Evolutionary conservation across 495 filamentous ascomycete species (phyloP).

Genomic region (Staphylotrichum longicolle): DNA sequence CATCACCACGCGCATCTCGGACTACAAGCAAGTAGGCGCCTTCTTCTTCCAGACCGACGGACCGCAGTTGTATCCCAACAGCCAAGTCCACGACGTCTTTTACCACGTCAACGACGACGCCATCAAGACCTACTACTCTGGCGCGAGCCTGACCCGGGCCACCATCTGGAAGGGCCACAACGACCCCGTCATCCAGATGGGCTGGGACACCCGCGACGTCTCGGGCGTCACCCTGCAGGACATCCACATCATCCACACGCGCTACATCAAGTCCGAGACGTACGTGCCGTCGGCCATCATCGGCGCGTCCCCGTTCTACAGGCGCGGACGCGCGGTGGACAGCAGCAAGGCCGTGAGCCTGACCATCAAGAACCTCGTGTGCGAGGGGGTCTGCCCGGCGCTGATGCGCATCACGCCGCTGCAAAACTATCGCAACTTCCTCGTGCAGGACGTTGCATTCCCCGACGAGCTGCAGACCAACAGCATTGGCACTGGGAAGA

Average conservation of each 20-base stretch:
- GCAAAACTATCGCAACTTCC: background rate
- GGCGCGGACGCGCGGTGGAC: background rate
- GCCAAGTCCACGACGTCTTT: slow-evolving; percentile 2
- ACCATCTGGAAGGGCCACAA: slow-evolving; percentile 7
- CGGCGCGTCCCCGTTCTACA: background rate
- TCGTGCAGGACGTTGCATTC: background rate
- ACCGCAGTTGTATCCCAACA: background rate
- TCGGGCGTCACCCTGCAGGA: background rate
- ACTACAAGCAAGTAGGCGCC: slow-evolving; percentile 6
- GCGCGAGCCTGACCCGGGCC: background rate
- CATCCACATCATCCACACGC: background rate
- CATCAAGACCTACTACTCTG: slow-evolving; percentile 4
- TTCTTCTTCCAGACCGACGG: slow-evolving; percentile 8
- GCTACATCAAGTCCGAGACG: slow-evolving; percentile 4
- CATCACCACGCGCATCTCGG: slow-evolving; percentile 8
- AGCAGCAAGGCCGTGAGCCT: background rate
- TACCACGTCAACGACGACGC: slow-evolving; percentile 10
- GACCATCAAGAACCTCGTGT: slow-evolving; percentile 5
- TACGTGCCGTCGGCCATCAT: slow-evolving; percentile 7
- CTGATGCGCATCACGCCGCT: slow-evolving; percentile 6
- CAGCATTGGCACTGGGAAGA: background rate
- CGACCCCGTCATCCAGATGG: slow-evolving; percentile 6
- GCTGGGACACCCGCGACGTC: slow-evolving; percentile 4
- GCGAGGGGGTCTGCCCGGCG: background rate
- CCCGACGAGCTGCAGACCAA: background rate